Percentiles rank a stretch among this genome's conserved stretches.
phyloP scores from a whole-genome alignment of 768 basidiomycete genomes.

The Daedalea quercina region DNA sequence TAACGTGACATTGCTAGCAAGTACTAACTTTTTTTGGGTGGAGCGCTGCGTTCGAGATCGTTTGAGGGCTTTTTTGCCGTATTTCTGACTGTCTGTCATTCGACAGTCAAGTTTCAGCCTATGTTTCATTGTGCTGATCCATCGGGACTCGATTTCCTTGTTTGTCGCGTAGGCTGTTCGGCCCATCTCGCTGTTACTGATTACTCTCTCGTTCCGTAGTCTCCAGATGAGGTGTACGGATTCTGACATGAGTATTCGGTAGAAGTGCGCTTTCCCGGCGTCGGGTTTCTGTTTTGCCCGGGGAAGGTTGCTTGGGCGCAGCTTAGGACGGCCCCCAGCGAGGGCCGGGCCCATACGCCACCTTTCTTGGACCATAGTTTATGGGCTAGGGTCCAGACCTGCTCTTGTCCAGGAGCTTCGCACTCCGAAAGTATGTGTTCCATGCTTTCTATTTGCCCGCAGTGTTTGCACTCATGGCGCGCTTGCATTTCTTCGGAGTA shows the following conservation, averaged over 20 bases:
- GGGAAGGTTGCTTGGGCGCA: neutral
- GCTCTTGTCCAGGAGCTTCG: conserved; percentile 9
- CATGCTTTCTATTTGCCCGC: conserved; percentile 8
- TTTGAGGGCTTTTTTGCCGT: neutral
- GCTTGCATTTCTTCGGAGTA: conserved; percentile 2
- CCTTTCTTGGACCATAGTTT: conserved; percentile 3
- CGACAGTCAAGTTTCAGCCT: neutral
- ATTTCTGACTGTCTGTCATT: neutral
- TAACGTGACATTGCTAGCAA: too few relatives aligned
- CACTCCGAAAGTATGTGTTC: conserved; percentile 19
- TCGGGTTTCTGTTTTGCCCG: neutral
- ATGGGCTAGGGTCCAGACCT: conserved; percentile 10
- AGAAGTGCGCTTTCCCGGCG: neutral
- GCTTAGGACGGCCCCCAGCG: neutral
- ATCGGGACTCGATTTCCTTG: neutral
- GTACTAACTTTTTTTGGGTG: too few relatives aligned
- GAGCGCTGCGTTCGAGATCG: too few relatives aligned
- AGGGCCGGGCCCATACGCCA: neutral
- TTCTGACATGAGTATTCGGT: neutral
- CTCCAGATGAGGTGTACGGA: neutral
- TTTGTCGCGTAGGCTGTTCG: neutral
- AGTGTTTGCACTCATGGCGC: conserved; percentile 6
- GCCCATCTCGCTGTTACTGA: neutral
- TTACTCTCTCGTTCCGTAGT: neutral
- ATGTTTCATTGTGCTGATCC: neutral